A percentile compares a stretch with the other conserved stretches of the same genome.
phyloP scores from a whole-genome alignment of 1,139 yeast species.

The Candida pseudocylindracea region DNA sequence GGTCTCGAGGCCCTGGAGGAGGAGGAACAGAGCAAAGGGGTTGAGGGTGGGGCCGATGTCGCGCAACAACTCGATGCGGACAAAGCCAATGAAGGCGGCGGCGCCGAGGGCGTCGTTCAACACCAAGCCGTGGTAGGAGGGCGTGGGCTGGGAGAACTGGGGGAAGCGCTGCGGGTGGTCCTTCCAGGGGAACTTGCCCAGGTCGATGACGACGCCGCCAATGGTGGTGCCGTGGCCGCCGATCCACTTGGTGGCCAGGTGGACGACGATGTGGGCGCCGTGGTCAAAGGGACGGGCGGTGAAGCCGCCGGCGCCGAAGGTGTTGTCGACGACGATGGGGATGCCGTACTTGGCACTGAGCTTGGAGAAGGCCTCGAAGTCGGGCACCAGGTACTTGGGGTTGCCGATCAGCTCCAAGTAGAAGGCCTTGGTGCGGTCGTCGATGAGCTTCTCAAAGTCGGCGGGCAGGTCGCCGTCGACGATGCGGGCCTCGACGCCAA shows the following conservation, averaged over 20 bases:
- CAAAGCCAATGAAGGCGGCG: constrained; percentile 58
- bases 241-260: constrained; percentile 96
- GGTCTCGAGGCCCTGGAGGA: constrained; percentile 85
- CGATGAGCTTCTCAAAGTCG: constrained; percentile 52
- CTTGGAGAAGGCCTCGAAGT: constrained; percentile 53
- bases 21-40: constrained; percentile 75
- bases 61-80: constrained; percentile 70
- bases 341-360: constrained; percentile 78
- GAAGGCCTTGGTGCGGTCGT: constrained; percentile 71
- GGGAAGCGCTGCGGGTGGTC: constrained; percentile 76
- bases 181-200: constrained; percentile 85
- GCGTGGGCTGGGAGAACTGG: constrained; percentile 75
- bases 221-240: constrained; percentile 96
- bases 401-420: constrained; percentile 86
- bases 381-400: constrained; percentile 86
- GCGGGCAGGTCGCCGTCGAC: constrained; percentile 57
- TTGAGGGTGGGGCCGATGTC: constrained; percentile 80
- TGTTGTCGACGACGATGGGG: constrained; percentile 89
- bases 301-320: constrained; percentile 94
- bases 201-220: constrained; percentile 78
- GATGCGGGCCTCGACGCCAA: constrained; percentile 70
- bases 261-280: constrained; percentile 73
- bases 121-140: constrained; percentile 79
- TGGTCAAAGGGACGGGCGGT: constrained; percentile 65
- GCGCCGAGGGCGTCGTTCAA: constrained; percentile 68